Base-by-base conservation (phyloP, 2,329 filamentous ascomycete species). In the Paramyrothecium sp. region DNA sequence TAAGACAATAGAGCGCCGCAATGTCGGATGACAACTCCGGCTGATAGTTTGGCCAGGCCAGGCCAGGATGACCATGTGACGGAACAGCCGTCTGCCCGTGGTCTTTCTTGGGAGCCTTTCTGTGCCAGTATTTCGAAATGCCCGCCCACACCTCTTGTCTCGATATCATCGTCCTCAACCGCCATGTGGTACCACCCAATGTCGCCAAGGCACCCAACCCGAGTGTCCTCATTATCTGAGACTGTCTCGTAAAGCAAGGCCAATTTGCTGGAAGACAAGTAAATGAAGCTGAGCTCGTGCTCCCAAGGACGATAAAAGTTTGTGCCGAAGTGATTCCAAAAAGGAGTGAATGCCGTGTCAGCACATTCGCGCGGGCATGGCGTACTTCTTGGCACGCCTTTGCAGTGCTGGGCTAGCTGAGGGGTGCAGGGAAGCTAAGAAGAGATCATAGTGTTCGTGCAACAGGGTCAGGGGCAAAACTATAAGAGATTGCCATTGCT, bases 291-390 rank as follows among this genome's bases (percentile, higher is more conserved):
- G 0, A 97, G 76, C 92, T 98, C 97, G 56, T 96, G 90, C 53
- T 97, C 93, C 1, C n/a, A 92, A 75, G 1, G 90, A 92, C 0
- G 80, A 81, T 0, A 93, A 93, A 0, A 97, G 76, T 2, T 88
- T 83, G 61, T 91, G 86, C 0, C 91, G 80, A 0, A 96, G 72
- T 0, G 96, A 71, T 62, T 96, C 91, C 0, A 96, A 78, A 57
- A 95, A 95, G 0, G 86, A 88, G 67, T 96, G 92, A 3, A 98
- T 97, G 0, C 91, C 94, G 64, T 96, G 91, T 0, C 91, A 82
- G 95, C 94, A 98, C 90, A 98, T 95, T 0, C 94, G 80, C 0
- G 91, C 92, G 0, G 93, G 93, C 91, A 98, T 97, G 0, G 87
- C 87, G 64, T 97, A 97, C 60, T 95, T 95, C 0, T 83, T 82